phyloP scores from a whole-genome alignment of 306 rosid genomes.

The Leucaena leucocephala region DNA sequence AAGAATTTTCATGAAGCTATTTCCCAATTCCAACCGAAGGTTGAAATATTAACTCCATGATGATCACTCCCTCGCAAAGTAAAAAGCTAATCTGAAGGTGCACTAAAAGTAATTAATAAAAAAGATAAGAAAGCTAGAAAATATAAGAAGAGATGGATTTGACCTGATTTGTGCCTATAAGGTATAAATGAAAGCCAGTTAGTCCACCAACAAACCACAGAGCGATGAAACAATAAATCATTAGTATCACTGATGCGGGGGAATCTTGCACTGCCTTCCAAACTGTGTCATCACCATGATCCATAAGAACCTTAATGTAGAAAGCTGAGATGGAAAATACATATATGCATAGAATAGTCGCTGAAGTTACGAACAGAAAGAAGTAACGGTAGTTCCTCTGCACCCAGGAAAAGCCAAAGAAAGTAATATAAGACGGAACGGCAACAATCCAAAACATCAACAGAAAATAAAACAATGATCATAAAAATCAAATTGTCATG shows the following conservation, averaged over 20 bases:
- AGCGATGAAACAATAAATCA: constrained; percentile 80
- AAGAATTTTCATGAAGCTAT: not conserved
- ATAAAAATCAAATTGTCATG: constrained; percentile 1
- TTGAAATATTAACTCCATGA: not conserved
- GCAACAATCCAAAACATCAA: constrained; percentile 31
- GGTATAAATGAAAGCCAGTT: constrained; percentile 90
- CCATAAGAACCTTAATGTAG: constrained; percentile 83
- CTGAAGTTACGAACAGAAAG: constrained; percentile 85
- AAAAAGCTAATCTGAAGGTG: constrained; percentile 5
- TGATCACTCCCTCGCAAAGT: not conserved
- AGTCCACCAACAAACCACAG: constrained; percentile 97
- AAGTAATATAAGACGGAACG: constrained; percentile 30
- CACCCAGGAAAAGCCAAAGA: constrained; percentile 41
- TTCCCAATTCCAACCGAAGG: not conserved
- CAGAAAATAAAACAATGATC: constrained; percentile 25
- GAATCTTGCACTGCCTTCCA: constrained; percentile 92
- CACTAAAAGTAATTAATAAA: constrained; percentile 21
- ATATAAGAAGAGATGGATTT: constrained; percentile 40
- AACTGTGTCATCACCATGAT: constrained; percentile 57
- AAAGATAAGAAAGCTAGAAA: constrained; percentile 34
- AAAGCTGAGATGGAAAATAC: constrained; percentile 81
- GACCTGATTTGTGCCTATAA: constrained; percentile 89
- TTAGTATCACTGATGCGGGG: constrained; percentile 81
- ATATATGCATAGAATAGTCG: constrained; percentile 87
- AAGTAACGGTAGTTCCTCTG: constrained; percentile 90